Percentiles rank a stretch among this genome's conserved stretches.
Conservation (phyloP, 306 rosid genomes). For the Rosa persica region DNA sequence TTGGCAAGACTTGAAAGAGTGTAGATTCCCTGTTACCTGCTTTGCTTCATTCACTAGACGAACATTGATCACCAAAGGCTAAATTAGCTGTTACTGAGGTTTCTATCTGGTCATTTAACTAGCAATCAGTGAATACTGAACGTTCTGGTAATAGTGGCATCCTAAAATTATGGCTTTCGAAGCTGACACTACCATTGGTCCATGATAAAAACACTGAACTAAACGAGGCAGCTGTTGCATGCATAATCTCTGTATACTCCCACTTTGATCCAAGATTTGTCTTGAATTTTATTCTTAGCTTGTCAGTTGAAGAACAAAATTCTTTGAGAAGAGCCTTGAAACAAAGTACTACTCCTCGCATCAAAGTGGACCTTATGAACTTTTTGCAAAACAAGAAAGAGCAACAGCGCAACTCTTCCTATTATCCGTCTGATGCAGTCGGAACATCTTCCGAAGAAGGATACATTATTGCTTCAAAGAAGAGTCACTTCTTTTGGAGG, state of each 20-base stretch:
- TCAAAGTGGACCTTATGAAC: conserved; percentile 93
- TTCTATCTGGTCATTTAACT: conserved; percentile 77
- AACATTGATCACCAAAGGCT: conserved; percentile 97
- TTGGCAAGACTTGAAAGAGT: conserved; percentile 81
- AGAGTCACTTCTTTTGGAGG: conserved; percentile 61
- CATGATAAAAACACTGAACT: conserved; percentile 87
- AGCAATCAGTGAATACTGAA: conserved; percentile 73
- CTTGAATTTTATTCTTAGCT: conserved; percentile 83
- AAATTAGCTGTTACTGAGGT: conserved; percentile 97
- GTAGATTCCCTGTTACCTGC: conserved; percentile 92
- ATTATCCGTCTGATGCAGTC: conserved; percentile 80
- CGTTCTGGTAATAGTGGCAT: conserved; percentile 86
- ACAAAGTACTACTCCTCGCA: conserved; percentile 94
- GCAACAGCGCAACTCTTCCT: conserved; percentile 83
- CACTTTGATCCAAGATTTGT: conserved; percentile 87
- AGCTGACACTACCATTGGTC: conserved; percentile 81
- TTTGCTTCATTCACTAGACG: conserved; percentile 90
- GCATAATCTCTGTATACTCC: conserved; percentile 93
- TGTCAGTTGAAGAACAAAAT: conserved; percentile 95
- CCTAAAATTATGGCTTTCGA: conserved; percentile 90
- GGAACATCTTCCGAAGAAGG: conserved; percentile 98
- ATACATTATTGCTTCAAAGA: conserved; percentile 66
- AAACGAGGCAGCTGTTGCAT: conserved; percentile 91
- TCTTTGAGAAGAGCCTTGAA: conserved; percentile 95
- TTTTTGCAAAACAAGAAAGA: conserved; percentile 95